phyloP scores from a whole-genome alignment of 257 asterid species.

The Solanum sparsipilum region DNA sequence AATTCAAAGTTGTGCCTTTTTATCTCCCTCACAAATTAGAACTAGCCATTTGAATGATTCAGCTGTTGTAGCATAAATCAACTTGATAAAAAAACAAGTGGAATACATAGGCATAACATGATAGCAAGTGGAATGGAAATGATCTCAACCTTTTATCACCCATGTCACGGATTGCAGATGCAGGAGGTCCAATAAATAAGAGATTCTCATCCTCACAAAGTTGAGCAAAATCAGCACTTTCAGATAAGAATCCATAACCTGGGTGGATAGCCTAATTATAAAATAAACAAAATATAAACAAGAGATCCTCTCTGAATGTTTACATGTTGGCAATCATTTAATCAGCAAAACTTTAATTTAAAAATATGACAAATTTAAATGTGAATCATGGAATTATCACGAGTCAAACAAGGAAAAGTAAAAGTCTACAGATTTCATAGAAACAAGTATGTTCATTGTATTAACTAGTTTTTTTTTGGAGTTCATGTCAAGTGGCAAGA shows the following conservation, averaged over 20 bases:
- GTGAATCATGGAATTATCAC: background rate
- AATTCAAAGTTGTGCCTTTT: background rate
- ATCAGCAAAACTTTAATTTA: background rate
- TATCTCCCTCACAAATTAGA: background rate
- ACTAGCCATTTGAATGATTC: background rate
- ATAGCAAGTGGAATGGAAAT: background rate
- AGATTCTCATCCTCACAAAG: constrained; percentile 80
- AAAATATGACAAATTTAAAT: background rate
- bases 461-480: background rate
- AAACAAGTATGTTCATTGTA: background rate
- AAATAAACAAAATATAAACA: constrained; percentile 14
- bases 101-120: background rate
- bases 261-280: constrained; percentile 96
- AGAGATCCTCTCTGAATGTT: constrained; percentile 22
- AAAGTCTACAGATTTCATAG: background rate
- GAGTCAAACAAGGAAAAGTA: background rate
- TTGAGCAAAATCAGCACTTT: constrained; percentile 89
- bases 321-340: background rate
- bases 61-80: background rate
- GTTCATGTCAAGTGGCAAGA: background rate
- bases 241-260: constrained; percentile 97
- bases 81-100: background rate
- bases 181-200: constrained; percentile 91
- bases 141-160: constrained; percentile 80
- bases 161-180: constrained; percentile 95